Percentiles rank a stretch among this genome's conserved stretches.
These are phyloP conservation scores for Hyphopichia homilentoma DNA, from an alignment of 805 yeast species.

Conservation along the genomic window DNA sequence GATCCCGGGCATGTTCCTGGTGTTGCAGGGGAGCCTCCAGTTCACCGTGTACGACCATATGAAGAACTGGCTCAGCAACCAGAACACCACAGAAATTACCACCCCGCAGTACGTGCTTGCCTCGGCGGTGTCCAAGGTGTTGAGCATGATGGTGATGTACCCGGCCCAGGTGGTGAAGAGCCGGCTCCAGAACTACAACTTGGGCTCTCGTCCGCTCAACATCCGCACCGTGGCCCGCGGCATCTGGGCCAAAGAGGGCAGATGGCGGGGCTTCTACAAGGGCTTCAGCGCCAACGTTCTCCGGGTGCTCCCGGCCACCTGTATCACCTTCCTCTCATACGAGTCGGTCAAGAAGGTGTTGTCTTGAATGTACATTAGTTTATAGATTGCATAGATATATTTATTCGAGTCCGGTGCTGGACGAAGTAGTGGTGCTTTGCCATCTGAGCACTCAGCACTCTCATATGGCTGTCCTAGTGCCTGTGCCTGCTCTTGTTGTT, in stretches of 20 bases:
- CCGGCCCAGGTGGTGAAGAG: slow-evolving; percentile 83
- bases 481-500: too few relatives aligned
- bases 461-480: too few relatives aligned
- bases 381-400: too few relatives aligned
- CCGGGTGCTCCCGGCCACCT: slow-evolving; percentile 89
- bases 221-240: slow-evolving; percentile 27
- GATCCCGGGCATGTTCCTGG: slow-evolving; percentile 72
- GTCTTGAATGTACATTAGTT: too few relatives aligned
- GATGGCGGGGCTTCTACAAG: slow-evolving; percentile 65
- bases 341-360: slow-evolving; percentile 47
- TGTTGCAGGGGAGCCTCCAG: slow-evolving; percentile 86
- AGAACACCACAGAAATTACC: slow-evolving; percentile 22
- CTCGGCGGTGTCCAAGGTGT: slow-evolving; percentile 65
- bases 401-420: too few relatives aligned
- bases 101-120: slow-evolving; percentile 59
- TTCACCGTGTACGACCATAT: slow-evolving; percentile 80
- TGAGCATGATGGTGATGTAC: slow-evolving; percentile 66
- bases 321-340: slow-evolving; percentile 83
- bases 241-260: slow-evolving; percentile 51
- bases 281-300: slow-evolving; percentile 77
- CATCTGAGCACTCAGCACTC: too few relatives aligned
- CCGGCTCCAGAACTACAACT: slow-evolving; percentile 53
- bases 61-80: slow-evolving; percentile 36
- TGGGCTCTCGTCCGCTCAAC: slow-evolving; percentile 17
- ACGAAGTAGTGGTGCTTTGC: too few relatives aligned